A percentile compares a stretch with the other conserved stretches of the same genome.
Conservation (phyloP, 208 protist species). For the Crithidia mellificae region DNA sequence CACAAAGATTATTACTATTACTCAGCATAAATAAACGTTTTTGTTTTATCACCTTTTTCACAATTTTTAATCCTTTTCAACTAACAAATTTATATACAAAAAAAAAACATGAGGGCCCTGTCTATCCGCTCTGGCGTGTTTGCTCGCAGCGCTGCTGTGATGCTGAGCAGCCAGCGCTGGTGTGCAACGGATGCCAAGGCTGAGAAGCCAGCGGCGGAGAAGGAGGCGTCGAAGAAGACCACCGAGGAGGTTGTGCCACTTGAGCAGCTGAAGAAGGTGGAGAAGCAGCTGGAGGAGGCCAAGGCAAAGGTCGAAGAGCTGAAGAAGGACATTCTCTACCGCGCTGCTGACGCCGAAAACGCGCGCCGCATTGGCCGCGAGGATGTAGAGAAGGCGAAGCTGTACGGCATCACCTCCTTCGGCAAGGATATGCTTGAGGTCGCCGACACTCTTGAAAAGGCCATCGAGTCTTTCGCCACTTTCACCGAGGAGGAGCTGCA, state of each 20-base stretch:
- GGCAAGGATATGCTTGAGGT: constrained; percentile 93
- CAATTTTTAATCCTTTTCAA: background rate
- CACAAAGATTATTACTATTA: too few species aligned
- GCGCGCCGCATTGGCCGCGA: constrained; percentile 85
- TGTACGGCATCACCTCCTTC: constrained; percentile 89
- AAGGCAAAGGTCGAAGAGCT: constrained; percentile 63
- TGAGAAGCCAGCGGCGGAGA: constrained; percentile 30
- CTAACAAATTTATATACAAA: background rate
- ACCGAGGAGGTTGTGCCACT: constrained; percentile 36
- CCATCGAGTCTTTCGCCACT: constrained; percentile 65
- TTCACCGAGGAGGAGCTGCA: constrained; percentile 55
- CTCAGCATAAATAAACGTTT: too few species aligned
- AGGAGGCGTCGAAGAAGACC: constrained; percentile 14
- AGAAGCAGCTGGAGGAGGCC: constrained; percentile 72
- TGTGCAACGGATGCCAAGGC: constrained; percentile 41
- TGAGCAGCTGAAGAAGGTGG: constrained; percentile 43
- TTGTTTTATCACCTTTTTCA: too few species aligned
- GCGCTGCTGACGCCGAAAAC: constrained; percentile 89
- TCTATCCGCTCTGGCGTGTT: constrained; percentile 21
- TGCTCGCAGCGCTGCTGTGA: constrained; percentile 17
- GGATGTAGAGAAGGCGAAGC: constrained; percentile 89
- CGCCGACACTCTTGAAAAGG: constrained; percentile 91
- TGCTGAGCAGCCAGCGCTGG: constrained; percentile 31
- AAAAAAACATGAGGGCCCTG: constrained; percentile 25
- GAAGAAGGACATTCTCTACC: constrained; percentile 87